Conservation (phyloP, 179 eudicot species). For the Beta lomatogona region DNA sequence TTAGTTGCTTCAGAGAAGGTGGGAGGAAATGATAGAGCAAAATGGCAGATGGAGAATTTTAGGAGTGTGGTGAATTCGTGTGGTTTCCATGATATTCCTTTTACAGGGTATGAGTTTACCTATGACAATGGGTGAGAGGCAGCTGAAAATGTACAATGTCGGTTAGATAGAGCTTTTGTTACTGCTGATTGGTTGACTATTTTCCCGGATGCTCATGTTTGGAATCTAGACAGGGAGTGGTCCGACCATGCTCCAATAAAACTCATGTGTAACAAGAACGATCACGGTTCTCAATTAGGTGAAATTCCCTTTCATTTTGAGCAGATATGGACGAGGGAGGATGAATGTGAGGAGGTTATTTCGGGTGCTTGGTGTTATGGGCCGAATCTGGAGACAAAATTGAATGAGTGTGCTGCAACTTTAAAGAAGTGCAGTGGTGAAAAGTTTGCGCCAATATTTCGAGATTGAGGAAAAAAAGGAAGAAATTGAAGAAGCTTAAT, state of each 20-base stretch:
- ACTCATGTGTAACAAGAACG: no score
- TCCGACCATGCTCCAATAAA: no score
- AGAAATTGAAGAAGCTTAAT: background rate
- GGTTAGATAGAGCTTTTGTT: background rate
- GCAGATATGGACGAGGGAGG: background rate
- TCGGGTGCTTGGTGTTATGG: background rate
- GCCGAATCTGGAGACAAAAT: background rate
- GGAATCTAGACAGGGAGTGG: no score
- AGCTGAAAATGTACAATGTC: background rate
- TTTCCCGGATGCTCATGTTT: no score
- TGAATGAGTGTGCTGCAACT: background rate
- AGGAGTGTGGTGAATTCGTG: background rate
- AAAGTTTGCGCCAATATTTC: no score
- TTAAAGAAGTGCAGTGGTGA: background rate
- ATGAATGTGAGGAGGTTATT: background rate
- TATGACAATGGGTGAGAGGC: background rate
- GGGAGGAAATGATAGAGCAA: background rate
- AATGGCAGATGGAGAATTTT: background rate
- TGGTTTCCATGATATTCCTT: background rate
- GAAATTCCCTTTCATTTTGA: background rate
- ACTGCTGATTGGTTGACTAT: no score
- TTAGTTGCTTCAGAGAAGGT: background rate
- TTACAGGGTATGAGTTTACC: background rate
- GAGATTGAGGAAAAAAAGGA: background rate
- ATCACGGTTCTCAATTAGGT: no score